Evolutionary conservation across 2,329 filamentous ascomycete genomes (phyloP), one percentile per base, ranked within the genome.

Genomic region (Colletotrichum neosansevieriae): DNA sequence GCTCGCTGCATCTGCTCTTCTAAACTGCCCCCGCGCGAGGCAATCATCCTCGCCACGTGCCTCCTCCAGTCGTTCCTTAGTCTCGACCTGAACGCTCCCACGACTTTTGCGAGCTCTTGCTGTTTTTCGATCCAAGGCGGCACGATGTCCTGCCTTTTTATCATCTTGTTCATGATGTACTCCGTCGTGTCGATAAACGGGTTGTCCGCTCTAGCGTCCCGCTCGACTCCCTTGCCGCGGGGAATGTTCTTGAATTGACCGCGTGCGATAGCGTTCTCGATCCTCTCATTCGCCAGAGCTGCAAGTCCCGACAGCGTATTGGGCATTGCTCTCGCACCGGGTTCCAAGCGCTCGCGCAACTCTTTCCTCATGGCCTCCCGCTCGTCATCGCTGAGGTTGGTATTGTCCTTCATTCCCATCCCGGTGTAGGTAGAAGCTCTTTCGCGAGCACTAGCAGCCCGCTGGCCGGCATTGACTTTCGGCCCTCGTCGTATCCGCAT

Each of bases 71-170:
- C 94, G 45, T 85, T 88, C 40, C 94, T 85, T 69, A 98, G 76
- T n/a, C 93, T 84, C 2, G 84, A 81, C 2, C 96, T 87, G 76
- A 99, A 98, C 1, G 85, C 84, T 12, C 84, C 86, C 1, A 90
- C 86, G 0, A 92, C 87, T 69, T 88, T 89, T 11, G 89, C 86
- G 6, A 98, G 82, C 74, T 98, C 94, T 76, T 98, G 95, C 78
- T 99, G 96, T 80, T 98, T 98, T 80, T 99, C 96, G 68, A 99
- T 98, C 96, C 96, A 99, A 0, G 95, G 95, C 1, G 96, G 96
- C 0, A 97, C 93, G 68, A 98, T 93, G 19, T 97, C 94, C 79
- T 99, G 96, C 67, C 92, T 91, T 80, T 98, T 93, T 71, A 99
- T 98, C 83, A 98, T 98, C 80, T 97, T 96, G 81, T 99, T 98